A percentile compares a stretch with the other conserved stretches of the same genome.
phyloP scores from a whole-genome alignment of 2,329 filamentous ascomycete genomes.

The Diatrype stigma region DNA sequence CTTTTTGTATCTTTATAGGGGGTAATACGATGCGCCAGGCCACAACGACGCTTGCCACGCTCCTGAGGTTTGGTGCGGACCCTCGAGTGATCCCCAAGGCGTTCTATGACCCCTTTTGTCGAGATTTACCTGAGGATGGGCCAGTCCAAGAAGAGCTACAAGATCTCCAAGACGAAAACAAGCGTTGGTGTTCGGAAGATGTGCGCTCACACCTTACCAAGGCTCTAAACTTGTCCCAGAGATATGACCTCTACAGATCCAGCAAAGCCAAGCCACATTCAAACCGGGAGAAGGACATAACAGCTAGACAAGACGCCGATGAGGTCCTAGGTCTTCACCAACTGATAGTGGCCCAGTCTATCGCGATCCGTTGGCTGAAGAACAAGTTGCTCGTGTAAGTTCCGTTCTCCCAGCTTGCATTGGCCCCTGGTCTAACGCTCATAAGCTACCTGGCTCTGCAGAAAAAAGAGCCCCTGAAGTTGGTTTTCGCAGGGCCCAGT shows the following conservation, averaged over 20 bases:
- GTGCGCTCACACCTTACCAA: slow-evolving; percentile 3
- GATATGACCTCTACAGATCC: slow-evolving; percentile 13
- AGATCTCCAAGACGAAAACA: slow-evolving; percentile 8
- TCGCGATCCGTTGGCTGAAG: slow-evolving; percentile 10
- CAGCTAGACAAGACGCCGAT: slow-evolving; percentile 5
- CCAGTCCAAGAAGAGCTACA: slow-evolving; percentile 4
- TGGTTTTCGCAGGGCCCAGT: slow-evolving; percentile 41
- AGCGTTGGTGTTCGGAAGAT: slow-evolving; percentile 13
- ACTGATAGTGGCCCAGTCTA: slow-evolving; percentile 13
- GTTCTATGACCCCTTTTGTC: slow-evolving; percentile 13
- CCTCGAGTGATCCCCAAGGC: slow-evolving; percentile 10
- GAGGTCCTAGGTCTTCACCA: slow-evolving; percentile 13
- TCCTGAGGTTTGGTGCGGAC: slow-evolving; percentile 12
- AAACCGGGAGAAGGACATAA: slow-evolving; percentile 8
- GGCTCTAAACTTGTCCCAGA: slow-evolving; percentile 9
- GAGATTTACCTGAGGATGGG: slow-evolving; percentile 10
- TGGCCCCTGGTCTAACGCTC: slow-evolving; percentile 3
- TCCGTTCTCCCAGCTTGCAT: background rate
- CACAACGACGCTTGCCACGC: slow-evolving; percentile 2
- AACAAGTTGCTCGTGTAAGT: slow-evolving; percentile 11
- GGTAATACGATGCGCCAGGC: slow-evolving; percentile 2
- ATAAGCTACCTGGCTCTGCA: slow-evolving; percentile 26
- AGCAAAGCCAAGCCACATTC: slow-evolving; percentile 5
- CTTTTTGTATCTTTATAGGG: slow-evolving; percentile 10
- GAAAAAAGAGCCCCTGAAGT: slow-evolving; percentile 28